Evolutionary conservation across 2,329 filamentous ascomycete genomes (phyloP), one percentile per base, ranked within the genome.

Genomic region (Cladosporium sp.): DNA sequence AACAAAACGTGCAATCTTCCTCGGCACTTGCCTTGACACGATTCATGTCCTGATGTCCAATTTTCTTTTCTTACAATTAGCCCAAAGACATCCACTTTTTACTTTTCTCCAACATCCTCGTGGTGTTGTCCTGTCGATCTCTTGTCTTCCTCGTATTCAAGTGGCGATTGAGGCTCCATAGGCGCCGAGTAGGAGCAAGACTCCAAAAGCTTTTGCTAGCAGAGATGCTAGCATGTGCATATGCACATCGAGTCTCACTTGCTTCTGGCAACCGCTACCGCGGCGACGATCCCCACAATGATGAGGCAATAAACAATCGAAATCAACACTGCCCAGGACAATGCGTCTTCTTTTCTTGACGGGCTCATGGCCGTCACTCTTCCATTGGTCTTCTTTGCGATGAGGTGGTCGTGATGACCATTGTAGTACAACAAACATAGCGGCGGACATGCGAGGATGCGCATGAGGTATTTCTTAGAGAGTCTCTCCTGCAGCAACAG

Each of bases 361-460:
- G 52, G 34, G n/a, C 57, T 55, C 58, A 68, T 67, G 45, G 58
- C 60, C 50, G 38, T 59, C 45, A 70, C 60, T 20, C 61, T 57
- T 14, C 62, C 65, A 19, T 59, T 38, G 25, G 59, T 65, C 51
- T 59, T 59, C 39, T 51, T 51, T n/a, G 45, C 37, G 43, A 67
- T 65, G 58, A 58, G 15, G 19, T 58, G 43, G 30, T 70, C 68
- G 43, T 67, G 64, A 7, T 49, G 37, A 3, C 68, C 67, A 6
- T 64, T 19, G 54, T 38, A 20, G 42, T 56, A 42, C 17, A 61
- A 63, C 43, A 67, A 66, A 40, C 59, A 51, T 30, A 69, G 50
- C 6, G 67, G 59, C 5, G 66, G 47, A 12, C 63, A 55, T 15
- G 67, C 66, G 45, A 62, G 60, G 20, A 63, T 59, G n/a, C 40